phyloP scores from a whole-genome alignment of 805 yeast species.

The Kodamaea fukazawae region DNA sequence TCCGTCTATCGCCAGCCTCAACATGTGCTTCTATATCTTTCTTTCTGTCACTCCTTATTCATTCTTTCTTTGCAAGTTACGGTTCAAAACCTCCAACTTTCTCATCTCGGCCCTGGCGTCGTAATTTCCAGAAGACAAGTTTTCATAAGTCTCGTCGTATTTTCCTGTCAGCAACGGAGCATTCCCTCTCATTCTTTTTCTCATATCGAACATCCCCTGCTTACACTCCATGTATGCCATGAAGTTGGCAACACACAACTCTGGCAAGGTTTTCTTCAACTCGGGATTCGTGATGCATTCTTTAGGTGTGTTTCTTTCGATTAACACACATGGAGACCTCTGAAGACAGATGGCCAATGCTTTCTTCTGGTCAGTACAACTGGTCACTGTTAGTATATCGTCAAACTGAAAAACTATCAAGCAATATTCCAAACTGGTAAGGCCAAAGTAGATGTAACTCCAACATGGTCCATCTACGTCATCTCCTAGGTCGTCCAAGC shows the following conservation, averaged over 20 bases:
- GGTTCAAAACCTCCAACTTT: conserved; percentile 63
- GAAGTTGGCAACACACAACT: conserved; percentile 80
- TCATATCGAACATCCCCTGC: conserved; percentile 86
- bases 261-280: conserved; percentile 74
- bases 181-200: conserved; percentile 88
- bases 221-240: conserved; percentile 87
- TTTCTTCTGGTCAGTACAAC: conserved; percentile 90
- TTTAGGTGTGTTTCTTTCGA: conserved; percentile 85
- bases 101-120: conserved; percentile 78
- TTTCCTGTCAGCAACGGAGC: conserved; percentile 92
- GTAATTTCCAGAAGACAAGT: conserved; percentile 75
- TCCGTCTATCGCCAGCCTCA: too few species aligned
- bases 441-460: too few species aligned
- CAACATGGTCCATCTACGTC: too few species aligned
- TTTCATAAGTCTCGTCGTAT: conserved; percentile 83
- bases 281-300: conserved; percentile 83
- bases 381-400: conserved; percentile 20
- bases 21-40: too few species aligned
- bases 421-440: too few species aligned
- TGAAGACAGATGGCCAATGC: conserved; percentile 96
- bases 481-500: too few species aligned
- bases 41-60: not conserved
- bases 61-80: conserved; percentile 29
- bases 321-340: conserved; percentile 92
- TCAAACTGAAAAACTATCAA: too few species aligned